phyloP scores from a whole-genome alignment of 306 rosid genomes.

The Vachellia collinsii region DNA sequence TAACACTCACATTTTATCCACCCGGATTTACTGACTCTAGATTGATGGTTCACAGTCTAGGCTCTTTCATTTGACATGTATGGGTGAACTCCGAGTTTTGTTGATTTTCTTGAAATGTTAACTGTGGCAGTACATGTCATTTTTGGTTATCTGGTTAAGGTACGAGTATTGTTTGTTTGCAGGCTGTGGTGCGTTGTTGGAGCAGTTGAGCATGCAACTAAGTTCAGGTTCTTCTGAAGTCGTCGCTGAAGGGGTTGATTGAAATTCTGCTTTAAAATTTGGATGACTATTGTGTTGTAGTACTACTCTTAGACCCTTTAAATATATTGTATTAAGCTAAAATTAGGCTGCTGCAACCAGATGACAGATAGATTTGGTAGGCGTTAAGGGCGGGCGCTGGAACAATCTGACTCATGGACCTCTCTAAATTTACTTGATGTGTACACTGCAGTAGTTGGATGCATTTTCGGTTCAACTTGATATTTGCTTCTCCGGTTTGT shows the following conservation, averaged over 20 bases:
- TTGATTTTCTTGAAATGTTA: not conserved
- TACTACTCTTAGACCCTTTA: not conserved
- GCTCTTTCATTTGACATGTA: not conserved
- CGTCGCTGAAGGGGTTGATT: not conserved
- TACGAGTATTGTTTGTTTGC: not conserved
- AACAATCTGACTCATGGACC: not conserved
- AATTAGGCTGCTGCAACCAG: not conserved
- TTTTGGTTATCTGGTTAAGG: not conserved
- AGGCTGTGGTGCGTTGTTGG: constrained; percentile 16
- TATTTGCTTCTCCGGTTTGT: no score
- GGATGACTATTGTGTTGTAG: not conserved
- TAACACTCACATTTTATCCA: not conserved
- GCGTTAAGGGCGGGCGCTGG: not conserved
- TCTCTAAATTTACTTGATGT: not conserved
- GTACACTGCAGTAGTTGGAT: not conserved
- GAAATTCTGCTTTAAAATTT: not conserved
- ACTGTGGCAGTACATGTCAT: not conserved
- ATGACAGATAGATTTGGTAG: not conserved
- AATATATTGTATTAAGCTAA: not conserved
- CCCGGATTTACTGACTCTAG: not conserved
- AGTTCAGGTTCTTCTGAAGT: not conserved
- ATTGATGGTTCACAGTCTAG: not conserved
- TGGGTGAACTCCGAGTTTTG: not conserved
- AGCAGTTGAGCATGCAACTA: constrained; percentile 22
- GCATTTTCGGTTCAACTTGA: not conserved